Percentiles rank a stretch among this genome's conserved stretches.
These are phyloP conservation scores for Trametes sp. DNA, from an alignment of 1,284 basidiomycete genomes.

Conservation along the genomic window DNA sequence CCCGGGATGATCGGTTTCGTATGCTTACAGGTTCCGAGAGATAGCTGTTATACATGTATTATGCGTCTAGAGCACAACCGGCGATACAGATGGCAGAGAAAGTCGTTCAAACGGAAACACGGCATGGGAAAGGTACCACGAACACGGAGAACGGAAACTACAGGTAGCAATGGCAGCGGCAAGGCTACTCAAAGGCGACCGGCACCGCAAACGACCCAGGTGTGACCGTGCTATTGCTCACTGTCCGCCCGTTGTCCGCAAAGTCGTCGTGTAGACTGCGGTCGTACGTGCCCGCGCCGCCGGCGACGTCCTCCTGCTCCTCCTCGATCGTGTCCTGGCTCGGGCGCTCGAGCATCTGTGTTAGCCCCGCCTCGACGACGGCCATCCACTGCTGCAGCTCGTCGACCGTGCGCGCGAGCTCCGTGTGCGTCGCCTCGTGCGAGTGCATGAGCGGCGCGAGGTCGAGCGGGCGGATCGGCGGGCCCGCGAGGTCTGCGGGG, in stretches of 20 bases:
- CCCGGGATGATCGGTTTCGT: too few relatives aligned
- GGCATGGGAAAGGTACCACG: not conserved
- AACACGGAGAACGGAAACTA: not conserved
- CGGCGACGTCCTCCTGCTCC: slow-evolving; percentile 44
- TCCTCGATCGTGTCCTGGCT: slow-evolving; percentile 61
- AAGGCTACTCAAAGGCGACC: slow-evolving; percentile 28
- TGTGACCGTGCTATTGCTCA: slow-evolving; percentile 13
- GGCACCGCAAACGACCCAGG: slow-evolving; percentile 25
- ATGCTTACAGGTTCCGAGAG: not conserved
- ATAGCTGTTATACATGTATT: slow-evolving; percentile 27
- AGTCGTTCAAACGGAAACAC: not conserved
- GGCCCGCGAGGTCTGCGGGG: slow-evolving; percentile 41
- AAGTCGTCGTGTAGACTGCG: slow-evolving; percentile 14
- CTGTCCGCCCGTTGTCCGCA: slow-evolving; percentile 22
- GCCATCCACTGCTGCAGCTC: slow-evolving; percentile 85
- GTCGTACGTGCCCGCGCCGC: slow-evolving; percentile 17
- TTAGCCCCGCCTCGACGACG: slow-evolving; percentile 76
- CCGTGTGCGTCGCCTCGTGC: slow-evolving; percentile 70
- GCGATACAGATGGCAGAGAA: slow-evolving; percentile 13
- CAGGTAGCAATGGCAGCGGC: not conserved
- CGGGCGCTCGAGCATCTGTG: slow-evolving; percentile 64
- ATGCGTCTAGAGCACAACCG: slow-evolving; percentile 26
- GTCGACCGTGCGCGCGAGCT: slow-evolving; percentile 80
- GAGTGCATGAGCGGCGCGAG: slow-evolving; percentile 66
- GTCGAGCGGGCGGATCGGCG: slow-evolving; percentile 71